Evolutionary conservation across 2,329 filamentous ascomycete genomes (phyloP).

Genomic region (Aspergillus tanneri): DNA sequence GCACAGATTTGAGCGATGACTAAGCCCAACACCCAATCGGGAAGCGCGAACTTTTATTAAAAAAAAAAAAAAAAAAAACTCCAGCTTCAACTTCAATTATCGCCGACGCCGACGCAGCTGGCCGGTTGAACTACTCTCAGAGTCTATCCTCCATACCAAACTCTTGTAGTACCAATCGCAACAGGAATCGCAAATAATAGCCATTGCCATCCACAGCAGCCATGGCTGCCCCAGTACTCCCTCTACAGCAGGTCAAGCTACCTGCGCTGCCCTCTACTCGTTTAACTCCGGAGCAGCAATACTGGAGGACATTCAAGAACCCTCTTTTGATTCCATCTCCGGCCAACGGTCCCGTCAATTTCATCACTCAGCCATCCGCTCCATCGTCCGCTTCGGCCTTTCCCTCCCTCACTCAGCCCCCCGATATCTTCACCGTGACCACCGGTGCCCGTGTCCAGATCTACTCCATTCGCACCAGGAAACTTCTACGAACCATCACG

Average conservation of each 20-base stretch:
- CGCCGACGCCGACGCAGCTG: constrained; percentile 6
- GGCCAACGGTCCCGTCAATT: constrained; percentile 82
- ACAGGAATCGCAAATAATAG: neutral
- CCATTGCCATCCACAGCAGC: constrained; percentile 12
- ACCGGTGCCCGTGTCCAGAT: constrained; percentile 90
- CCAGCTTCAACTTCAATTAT: neutral
- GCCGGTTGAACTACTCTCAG: neutral
- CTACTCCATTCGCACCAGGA: constrained; percentile 87
- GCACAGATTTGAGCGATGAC: too few species aligned
- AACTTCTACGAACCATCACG: constrained; percentile 89
- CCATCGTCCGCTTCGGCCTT: constrained; percentile 45
- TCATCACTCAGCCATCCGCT: constrained; percentile 71
- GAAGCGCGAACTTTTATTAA: constrained; percentile 1
- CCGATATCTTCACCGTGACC: constrained; percentile 79
- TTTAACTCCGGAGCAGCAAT: constrained; percentile 86
- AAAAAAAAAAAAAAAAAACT: constrained; percentile 1
- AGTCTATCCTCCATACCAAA: neutral
- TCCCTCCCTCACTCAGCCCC: constrained; percentile 47
- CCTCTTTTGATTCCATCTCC: constrained; percentile 87
- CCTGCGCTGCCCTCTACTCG: constrained; percentile 73
- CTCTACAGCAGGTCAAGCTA: constrained; percentile 77
- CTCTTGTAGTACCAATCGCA: too few species aligned
- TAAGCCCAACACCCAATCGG: neutral
- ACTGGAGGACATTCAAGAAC: constrained; percentile 95
- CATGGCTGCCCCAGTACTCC: constrained; percentile 86